These are phyloP conservation scores for Suillus alpinus DNA, from an alignment of 768 basidiomycete species.

Conservation along the genomic window DNA sequence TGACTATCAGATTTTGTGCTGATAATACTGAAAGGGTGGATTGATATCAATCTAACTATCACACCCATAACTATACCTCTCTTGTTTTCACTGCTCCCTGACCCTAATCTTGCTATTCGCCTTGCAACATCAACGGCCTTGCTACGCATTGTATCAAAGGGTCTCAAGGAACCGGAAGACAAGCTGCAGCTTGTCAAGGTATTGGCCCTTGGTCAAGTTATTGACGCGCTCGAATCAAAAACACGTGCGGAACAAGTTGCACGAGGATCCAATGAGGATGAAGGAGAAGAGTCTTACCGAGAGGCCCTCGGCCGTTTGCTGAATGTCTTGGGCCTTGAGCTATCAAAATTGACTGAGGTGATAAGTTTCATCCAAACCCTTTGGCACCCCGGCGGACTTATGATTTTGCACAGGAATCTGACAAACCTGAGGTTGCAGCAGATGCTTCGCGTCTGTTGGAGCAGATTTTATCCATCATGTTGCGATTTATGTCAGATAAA, in stretches of 20 bases:
- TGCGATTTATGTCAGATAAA: constrained; percentile 86
- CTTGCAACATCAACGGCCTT: constrained; percentile 80
- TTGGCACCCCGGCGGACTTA: constrained; percentile 5
- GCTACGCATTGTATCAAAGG: constrained; percentile 84
- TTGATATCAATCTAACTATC: constrained; percentile 95
- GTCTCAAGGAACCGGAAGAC: constrained; percentile 86
- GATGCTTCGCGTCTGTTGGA: constrained; percentile 65
- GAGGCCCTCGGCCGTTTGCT: constrained; percentile 85
- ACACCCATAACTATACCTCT: constrained; percentile 86
- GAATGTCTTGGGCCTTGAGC: constrained; percentile 77
- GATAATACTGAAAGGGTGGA: constrained; percentile 70
- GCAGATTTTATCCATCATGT: constrained; percentile 74
- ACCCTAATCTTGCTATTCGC: constrained; percentile 75
- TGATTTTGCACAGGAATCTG: constrained; percentile 46
- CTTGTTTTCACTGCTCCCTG: constrained; percentile 79
- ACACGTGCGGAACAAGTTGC: constrained; percentile 65
- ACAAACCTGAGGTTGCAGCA: constrained; percentile 54
- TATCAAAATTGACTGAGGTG: constrained; percentile 79
- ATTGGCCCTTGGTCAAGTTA: constrained; percentile 77
- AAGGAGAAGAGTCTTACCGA: constrained; percentile 85
- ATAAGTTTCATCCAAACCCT: constrained; percentile 24
- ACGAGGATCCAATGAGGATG: constrained; percentile 71
- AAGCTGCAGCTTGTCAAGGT: constrained; percentile 90
- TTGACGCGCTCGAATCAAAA: constrained; percentile 77
- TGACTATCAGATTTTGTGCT: not conserved